Evolutionary conservation across 257 asterid species (phyloP).

Genomic region (Przewalskia tangutica): DNA sequence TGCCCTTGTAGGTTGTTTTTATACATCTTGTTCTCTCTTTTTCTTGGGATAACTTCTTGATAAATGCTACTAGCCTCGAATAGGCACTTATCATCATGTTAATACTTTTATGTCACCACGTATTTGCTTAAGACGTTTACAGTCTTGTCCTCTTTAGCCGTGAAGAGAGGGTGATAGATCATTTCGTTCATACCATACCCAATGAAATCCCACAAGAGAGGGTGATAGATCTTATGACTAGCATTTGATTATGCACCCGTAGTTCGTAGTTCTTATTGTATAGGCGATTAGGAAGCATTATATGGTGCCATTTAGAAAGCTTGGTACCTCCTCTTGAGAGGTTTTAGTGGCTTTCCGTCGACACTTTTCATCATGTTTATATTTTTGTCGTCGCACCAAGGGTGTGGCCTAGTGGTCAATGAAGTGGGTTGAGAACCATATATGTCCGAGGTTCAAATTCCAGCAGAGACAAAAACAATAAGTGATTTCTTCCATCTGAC

Average conservation of each 20-base stretch:
- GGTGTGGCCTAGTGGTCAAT: too few species aligned
- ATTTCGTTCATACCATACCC: too few species aligned
- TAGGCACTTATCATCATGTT: background rate
- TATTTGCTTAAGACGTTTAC: background rate
- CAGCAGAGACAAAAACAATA: too few species aligned
- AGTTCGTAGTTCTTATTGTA: background rate
- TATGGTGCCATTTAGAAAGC: background rate
- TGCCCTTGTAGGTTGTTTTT: background rate
- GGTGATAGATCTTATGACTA: background rate
- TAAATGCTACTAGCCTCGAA: background rate
- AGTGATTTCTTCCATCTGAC: too few species aligned
- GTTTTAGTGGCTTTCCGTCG: background rate
- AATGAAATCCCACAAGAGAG: too few species aligned
- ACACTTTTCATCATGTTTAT: background rate
- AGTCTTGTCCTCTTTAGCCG: background rate
- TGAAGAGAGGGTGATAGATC: background rate
- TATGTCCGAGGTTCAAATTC: too few species aligned
- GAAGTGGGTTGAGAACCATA: too few species aligned
- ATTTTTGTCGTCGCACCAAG: background rate
- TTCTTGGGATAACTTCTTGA: background rate
- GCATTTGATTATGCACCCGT: background rate
- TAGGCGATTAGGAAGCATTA: background rate
- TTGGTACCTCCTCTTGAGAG: background rate
- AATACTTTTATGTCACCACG: background rate
- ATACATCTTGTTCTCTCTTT: background rate